These are phyloP conservation scores for Botrytis porri DNA, from an alignment of 2,329 filamentous ascomycete species.

Conservation along the genomic window DNA sequence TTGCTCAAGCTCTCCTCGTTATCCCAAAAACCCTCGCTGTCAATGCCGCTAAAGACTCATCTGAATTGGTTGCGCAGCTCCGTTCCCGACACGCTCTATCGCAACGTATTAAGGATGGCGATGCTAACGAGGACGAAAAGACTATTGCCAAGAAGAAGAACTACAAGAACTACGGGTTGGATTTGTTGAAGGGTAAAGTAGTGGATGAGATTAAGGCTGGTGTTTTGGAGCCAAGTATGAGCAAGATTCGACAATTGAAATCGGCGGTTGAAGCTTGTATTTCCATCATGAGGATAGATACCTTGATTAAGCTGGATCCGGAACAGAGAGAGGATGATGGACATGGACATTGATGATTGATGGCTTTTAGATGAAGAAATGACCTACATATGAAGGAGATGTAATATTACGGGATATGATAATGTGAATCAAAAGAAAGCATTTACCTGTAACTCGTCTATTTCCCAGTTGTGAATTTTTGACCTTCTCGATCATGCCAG, in stretches of 20 bases:
- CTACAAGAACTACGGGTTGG: slow-evolving; percentile 98
- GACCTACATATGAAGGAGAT: slow-evolving; percentile 17
- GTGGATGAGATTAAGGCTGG: slow-evolving; percentile 92
- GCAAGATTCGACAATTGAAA: slow-evolving; percentile 98
- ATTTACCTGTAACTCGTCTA: slow-evolving; percentile 13
- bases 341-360: slow-evolving; percentile 68
- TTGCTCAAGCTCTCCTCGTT: slow-evolving; percentile 87
- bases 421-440: slow-evolving; percentile 18
- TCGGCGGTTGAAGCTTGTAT: slow-evolving; percentile 98
- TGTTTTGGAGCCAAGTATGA: slow-evolving; percentile 94
- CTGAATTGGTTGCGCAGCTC: slow-evolving; percentile 92
- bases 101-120: slow-evolving; percentile 85
- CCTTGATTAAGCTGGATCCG: slow-evolving; percentile 95
- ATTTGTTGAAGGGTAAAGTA: slow-evolving; percentile 84
- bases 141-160: slow-evolving; percentile 88
- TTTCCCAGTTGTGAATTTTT: neutral
- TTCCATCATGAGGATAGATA: slow-evolving; percentile 99
- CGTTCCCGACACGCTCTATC: slow-evolving; percentile 91
- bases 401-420: slow-evolving; percentile 20
- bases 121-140: slow-evolving; percentile 82
- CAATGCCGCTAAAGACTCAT: slow-evolving; percentile 94
- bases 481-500: no score
- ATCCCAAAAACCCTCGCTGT: slow-evolving; percentile 96
- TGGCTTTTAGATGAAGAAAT: slow-evolving; percentile 20
- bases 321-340: slow-evolving; percentile 82